phyloP scores from a whole-genome alignment of 1,139 yeast species.

The Lodderomyces theae region DNA sequence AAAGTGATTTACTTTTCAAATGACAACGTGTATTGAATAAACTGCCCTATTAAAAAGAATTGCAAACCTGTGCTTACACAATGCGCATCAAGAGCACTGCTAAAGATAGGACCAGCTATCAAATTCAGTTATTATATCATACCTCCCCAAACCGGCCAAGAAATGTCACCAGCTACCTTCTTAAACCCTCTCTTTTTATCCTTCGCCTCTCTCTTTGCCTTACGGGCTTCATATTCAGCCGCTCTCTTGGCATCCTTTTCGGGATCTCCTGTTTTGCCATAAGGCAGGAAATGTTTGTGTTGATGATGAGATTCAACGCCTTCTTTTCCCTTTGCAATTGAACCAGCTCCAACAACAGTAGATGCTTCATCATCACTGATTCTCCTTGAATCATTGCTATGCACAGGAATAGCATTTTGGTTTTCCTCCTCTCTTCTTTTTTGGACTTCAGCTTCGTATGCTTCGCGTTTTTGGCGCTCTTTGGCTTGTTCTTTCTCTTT shows the following conservation, averaged over 20 bases:
- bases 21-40: no score
- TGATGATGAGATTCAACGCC: neutral
- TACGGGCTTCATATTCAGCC: neutral
- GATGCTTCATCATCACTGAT: neutral
- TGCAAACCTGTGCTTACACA: neutral
- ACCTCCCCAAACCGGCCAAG: neutral
- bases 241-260: conserved; percentile 1
- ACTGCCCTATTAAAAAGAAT: neutral
- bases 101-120: neutral
- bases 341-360: neutral
- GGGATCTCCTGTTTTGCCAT: neutral
- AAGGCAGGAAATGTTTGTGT: neutral
- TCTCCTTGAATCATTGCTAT: neutral
- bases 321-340: neutral
- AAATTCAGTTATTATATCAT: neutral
- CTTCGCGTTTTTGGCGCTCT: neutral
- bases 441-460: neutral
- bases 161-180: neutral
- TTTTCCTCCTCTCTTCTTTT: neutral
- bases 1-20: neutral
- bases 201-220: neutral
- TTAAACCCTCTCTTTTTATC: neutral
- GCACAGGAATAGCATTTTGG: neutral
- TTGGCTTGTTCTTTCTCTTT: neutral
- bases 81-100: neutral